phyloP scores from a whole-genome alignment of 31 red algal genomes.

The Endocladia muricata region DNA sequence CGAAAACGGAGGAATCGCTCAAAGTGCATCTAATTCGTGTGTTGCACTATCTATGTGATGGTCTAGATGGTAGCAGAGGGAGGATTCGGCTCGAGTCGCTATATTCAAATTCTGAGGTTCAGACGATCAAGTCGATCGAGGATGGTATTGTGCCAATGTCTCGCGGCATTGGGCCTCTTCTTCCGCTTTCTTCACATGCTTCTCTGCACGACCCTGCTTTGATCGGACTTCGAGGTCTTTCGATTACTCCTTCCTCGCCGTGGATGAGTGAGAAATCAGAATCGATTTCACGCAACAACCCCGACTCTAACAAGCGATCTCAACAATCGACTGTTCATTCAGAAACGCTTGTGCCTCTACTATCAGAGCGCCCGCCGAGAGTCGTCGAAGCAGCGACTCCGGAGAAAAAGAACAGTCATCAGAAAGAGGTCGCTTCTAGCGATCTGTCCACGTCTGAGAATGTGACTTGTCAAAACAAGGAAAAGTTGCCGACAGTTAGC shows the following conservation, averaged over 20 bases:
- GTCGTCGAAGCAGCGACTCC: neutral
- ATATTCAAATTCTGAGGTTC: neutral
- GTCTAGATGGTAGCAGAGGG: constrained; percentile 22
- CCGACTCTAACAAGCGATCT: neutral
- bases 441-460: too few species aligned
- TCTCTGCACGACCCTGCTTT: neutral
- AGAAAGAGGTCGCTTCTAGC: neutral
- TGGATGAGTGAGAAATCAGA: neutral
- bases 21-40: constrained; percentile 69
- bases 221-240: neutral
- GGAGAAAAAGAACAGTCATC: neutral
- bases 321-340: neutral
- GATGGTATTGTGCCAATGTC: neutral
- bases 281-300: neutral
- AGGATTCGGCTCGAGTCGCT: constrained; percentile 7
- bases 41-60: constrained; percentile 57
- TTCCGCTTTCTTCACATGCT: neutral
- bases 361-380: neutral
- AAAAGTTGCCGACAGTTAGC: neutral
- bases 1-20: constrained; percentile 51
- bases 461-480: too few species aligned
- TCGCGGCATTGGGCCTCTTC: neutral
- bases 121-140: neutral
- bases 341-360: neutral
- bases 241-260: neutral